phyloP scores from a whole-genome alignment of 148 eudicot genomes.

The Gaultheria prostrata region DNA sequence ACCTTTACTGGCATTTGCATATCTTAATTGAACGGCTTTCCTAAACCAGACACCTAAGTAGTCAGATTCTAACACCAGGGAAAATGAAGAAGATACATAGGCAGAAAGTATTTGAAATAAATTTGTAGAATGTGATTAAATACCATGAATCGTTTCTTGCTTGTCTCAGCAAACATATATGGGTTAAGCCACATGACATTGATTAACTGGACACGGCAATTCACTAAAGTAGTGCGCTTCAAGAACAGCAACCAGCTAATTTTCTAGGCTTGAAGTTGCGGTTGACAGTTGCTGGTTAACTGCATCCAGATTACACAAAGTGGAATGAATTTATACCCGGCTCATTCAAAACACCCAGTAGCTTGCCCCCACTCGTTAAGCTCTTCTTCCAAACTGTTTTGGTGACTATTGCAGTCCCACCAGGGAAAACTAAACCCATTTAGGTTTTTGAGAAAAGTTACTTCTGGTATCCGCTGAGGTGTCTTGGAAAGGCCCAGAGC shows the following conservation, averaged over 20 bases:
- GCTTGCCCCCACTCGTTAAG: neutral
- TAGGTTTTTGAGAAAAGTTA: neutral
- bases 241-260: neutral
- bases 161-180: neutral
- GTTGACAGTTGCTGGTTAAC: neutral
- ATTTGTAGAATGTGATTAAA: neutral
- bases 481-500: constrained; percentile 45
- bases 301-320: neutral
- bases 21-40: neutral
- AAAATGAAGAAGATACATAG: neutral
- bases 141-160: neutral
- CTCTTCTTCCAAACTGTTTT: neutral
- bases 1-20: neutral
- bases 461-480: neutral
- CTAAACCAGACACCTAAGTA: neutral
- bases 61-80: neutral
- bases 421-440: neutral
- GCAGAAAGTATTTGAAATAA: neutral
- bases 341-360: neutral
- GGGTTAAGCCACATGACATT: neutral
- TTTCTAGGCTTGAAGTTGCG: neutral
- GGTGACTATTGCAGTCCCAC: too few relatives aligned
- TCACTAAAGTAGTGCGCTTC: neutral
- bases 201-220: neutral
- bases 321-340: neutral